Evolutionary conservation across 2,329 filamentous ascomycete species (phyloP), one percentile per base, ranked within the genome.

Genomic region (Scopulariopsis brevicaulis): DNA sequence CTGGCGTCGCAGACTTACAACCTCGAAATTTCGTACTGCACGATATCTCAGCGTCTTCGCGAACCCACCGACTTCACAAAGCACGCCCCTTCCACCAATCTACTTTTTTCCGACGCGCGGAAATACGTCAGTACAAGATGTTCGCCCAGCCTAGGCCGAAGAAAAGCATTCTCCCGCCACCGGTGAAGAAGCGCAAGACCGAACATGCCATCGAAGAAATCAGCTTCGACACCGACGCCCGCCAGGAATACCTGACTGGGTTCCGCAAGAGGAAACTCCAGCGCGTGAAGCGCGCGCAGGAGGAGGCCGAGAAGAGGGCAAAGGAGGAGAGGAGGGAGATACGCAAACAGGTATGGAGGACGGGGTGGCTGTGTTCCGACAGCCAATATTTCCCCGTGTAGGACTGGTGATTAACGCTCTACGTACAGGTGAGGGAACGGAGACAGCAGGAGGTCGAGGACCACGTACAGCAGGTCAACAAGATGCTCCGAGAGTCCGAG

Each of bases 261-360:
- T 99, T 99, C 73, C 92, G 93, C 77, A 99, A 97, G 79, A 87
- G 94, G 71, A 97, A 96, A 72, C 75, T 89, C 57, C 87, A 90
- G 70, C 82, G 94, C 43, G 84, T 86, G 63, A 95, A 96, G 74
- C 78, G 86, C 71, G 93, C 93, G 1, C 88, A 94, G 67, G 90
- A 94, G 64, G 79, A 87, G 64, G 89, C 90, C 3, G 85, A 83
- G 53, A 87, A 90, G 71, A 85, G 81, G 68, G 90, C 86, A 54
- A 84, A 86, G 55, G 82, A 91, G 66, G 92, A 96, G 69, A 89
- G 81, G 68, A 80, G 92, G 59, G 76, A 81, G 59, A 76, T 87
- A 59, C 79, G 93, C 64, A 88, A 85, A 70, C 86, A 90, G 82
- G 93, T 93, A 56, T n/a, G n/a, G 15, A 18, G n/a, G 20, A 24